A percentile compares a stretch with the other conserved stretches of the same genome.
These are phyloP conservation scores for Sporobolus alterniflorus DNA, from an alignment of 202 grass and related monocot genomes.

Conservation along the genomic window DNA sequence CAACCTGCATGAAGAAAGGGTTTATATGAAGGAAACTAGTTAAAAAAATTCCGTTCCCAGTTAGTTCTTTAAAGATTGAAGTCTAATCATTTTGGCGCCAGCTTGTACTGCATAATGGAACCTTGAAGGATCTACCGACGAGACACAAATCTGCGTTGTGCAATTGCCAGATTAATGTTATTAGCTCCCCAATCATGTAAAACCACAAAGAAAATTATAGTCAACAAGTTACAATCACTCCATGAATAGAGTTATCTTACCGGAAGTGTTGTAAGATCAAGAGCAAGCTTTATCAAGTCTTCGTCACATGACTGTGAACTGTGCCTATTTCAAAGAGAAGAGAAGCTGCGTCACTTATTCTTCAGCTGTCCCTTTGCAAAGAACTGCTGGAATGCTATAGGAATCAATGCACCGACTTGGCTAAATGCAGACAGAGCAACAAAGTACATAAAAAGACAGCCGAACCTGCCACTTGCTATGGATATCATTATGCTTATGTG, in stretches of 20 bases:
- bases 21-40: not conserved
- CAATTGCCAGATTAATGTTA: conserved; percentile 9
- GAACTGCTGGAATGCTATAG: no score
- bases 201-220: not conserved
- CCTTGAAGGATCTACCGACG: conserved; percentile 78
- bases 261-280: conserved; percentile 82
- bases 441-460: no score
- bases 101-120: conserved; percentile 84
- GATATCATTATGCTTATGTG: no score
- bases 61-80: not conserved
- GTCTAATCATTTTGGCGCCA: conserved; percentile 91
- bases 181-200: not conserved
- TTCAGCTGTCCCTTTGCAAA: no score
- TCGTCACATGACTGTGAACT: no score
- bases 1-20: conserved; percentile 58
- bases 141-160: conserved; percentile 87
- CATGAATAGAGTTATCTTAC: conserved; percentile 39
- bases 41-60: not conserved
- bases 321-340: no score
- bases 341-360: no score
- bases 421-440: no score
- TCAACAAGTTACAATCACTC: not conserved
- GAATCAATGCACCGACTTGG: no score
- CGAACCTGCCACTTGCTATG: no score
- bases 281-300: conserved; percentile 79